Conservation (phyloP, 83 land plant genomes). For the Diphasiastrum complanatum region DNA sequence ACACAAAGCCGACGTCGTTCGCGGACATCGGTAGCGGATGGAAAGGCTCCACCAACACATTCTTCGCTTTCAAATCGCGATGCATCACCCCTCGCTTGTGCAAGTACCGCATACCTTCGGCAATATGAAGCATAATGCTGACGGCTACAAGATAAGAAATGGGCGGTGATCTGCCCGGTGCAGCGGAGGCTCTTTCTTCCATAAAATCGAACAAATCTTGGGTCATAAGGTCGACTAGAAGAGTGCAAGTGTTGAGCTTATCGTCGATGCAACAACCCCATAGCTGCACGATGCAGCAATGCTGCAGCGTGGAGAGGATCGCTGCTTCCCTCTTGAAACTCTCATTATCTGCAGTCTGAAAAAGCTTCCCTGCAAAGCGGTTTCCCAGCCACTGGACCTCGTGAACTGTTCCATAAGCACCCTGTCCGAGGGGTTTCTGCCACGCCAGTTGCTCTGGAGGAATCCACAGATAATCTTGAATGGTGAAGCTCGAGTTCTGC, state of each 20-base stretch:
- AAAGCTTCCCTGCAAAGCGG: background rate
- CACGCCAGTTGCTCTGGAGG: no score
- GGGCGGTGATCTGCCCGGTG: background rate
- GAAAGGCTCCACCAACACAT: background rate
- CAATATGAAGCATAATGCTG: constrained; percentile 10
- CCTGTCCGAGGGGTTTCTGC: no score
- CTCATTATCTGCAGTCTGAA: background rate
- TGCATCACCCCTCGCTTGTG: background rate
- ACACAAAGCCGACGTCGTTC: background rate
- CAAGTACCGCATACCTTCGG: constrained; percentile 7
- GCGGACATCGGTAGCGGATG: no score
- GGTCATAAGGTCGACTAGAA: constrained; percentile 5
- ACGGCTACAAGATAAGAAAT: background rate
- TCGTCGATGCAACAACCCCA: background rate
- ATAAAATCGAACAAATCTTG: background rate
- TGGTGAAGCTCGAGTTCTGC: no score
- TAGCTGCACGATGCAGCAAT: constrained; percentile 5
- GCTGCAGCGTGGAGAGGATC: background rate
- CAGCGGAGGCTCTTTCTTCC: no score
- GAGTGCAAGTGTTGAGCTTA: background rate
- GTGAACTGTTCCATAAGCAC: constrained; percentile 1
- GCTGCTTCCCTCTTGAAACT: constrained; percentile 7
- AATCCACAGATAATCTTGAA: no score
- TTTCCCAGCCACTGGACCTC: constrained; percentile 7
- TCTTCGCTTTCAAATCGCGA: background rate